Conservation (phyloP, 2,329 filamentous ascomycete species). For the Trichoderma afroharzianum region DNA sequence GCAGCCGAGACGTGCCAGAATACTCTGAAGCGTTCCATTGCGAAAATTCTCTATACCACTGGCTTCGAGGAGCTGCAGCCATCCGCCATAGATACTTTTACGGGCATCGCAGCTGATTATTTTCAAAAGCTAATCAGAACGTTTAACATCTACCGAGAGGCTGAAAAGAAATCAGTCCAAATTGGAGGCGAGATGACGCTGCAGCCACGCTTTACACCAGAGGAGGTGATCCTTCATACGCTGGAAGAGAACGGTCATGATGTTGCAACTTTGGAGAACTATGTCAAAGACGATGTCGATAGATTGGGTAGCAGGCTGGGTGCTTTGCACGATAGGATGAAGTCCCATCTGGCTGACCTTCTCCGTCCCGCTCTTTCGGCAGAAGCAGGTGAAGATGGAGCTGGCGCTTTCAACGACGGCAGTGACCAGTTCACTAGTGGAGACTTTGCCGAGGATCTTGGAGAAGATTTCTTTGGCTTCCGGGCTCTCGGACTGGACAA, state of each 20-base stretch:
- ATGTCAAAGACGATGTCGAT: slow-evolving; percentile 92
- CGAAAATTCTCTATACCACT: slow-evolving; percentile 91
- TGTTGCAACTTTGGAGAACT: slow-evolving; percentile 74
- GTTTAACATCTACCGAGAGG: slow-evolving; percentile 78
- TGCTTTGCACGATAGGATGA: slow-evolving; percentile 92
- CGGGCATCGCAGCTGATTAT: slow-evolving; percentile 84
- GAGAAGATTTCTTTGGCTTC: slow-evolving; percentile 99
- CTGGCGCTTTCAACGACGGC: slow-evolving; percentile 88
- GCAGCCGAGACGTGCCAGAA: slow-evolving; percentile 76
- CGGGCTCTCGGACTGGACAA: slow-evolving; percentile 88
- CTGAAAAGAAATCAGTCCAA: slow-evolving; percentile 65
- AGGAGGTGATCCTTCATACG: slow-evolving; percentile 84
- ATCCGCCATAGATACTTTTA: slow-evolving; percentile 84
- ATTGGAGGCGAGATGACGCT: slow-evolving; percentile 30
- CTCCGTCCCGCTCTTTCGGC: slow-evolving; percentile 77
- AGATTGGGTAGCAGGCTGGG: slow-evolving; percentile 73
- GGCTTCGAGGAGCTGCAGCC: slow-evolving; percentile 98
- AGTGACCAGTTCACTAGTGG: slow-evolving; percentile 96
- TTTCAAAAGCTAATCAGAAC: slow-evolving; percentile 80
- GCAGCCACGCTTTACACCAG: slow-evolving; percentile 69
- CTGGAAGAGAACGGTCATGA: slow-evolving; percentile 81
- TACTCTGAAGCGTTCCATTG: slow-evolving; percentile 84
- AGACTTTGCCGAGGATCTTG: slow-evolving; percentile 95
- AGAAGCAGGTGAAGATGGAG: slow-evolving; percentile 77
- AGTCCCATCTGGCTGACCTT: slow-evolving; percentile 85